Base-by-base conservation (phyloP, 148 eudicot genomes). In the Camellia sinensis region DNA sequence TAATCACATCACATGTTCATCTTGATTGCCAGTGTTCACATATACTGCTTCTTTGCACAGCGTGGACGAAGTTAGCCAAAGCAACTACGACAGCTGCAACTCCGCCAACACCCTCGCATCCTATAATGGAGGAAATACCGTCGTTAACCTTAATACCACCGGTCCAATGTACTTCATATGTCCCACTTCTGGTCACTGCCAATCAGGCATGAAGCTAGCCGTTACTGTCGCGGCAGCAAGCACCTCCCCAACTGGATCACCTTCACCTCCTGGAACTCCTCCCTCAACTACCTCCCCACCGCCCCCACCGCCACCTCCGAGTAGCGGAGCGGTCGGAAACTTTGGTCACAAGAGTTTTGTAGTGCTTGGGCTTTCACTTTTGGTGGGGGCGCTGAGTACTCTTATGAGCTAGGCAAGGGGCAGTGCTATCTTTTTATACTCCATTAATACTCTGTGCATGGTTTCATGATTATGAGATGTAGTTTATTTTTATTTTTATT, bases 111-210 rank as follows among this genome's bases (percentile, higher is more conserved):
- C 87, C 56, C 37, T 82, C 15, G 41, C 40, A 3, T 40, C 84
- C 48, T 37, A 77, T 71, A 67, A 21, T 67, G 67, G 78, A 0
- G 86, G 90, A 54, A 80, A 54, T 50, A 80, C 79, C 62, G 21
- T 66, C 61, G 66, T 84, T 63, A 0, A 59, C 9, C 81, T 88
- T 6, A 40, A 29, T 44, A 48, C 74, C 12, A 12, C 79, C 1
- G 90, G 90, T 5, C 67, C 89, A 9, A 22, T 81, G 76, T 88
- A 88, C 86, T 86, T 84, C 87, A 78, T 80, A 5, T 88, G 90
- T n/a, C 84, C 87, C 9, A 71, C 81, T 21, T 3, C 75, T 37
- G 83, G 85, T 71, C 90, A 88, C 80, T 88, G 90, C 63, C 12
- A 9, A 9, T 37, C 63, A 1, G 86, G 85, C 75, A 81, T 81